A percentile compares a stretch with the other conserved stretches of the same genome.
phyloP scores from a whole-genome alignment of 371 early-diverging fungal species.

The Entomophthora muscae region DNA sequence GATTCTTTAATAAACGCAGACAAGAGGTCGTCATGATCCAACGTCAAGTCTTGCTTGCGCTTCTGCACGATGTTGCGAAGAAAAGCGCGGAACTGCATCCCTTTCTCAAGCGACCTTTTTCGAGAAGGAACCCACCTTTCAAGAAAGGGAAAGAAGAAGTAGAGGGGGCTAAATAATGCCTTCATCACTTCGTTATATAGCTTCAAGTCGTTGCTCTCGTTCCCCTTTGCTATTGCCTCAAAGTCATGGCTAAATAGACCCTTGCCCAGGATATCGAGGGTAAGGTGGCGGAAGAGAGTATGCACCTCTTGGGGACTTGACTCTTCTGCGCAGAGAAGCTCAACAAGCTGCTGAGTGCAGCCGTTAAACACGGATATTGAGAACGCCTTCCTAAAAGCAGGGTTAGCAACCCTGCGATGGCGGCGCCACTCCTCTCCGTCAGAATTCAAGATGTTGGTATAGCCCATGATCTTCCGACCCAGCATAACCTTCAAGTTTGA shows the following conservation, averaged over 20 bases:
- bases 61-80: background rate
- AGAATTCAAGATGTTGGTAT: background rate
- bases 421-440: constrained; percentile 6
- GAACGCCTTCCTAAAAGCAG: constrained; percentile 9
- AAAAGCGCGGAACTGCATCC: background rate
- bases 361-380: background rate
- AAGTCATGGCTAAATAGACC: constrained; percentile 8
- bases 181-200: constrained; percentile 28
- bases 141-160: background rate
- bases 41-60: background rate
- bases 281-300: constrained; percentile 1
- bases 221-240: background rate
- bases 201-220: constrained; percentile 12
- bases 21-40: background rate
- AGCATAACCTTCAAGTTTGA: background rate
- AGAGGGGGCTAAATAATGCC: constrained; percentile 9
- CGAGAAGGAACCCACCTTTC: background rate
- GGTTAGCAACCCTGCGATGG: constrained; percentile 9
- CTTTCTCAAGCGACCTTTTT: background rate
- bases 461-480: background rate
- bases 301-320: background rate
- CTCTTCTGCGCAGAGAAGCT: background rate
- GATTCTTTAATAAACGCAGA: background rate
- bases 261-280: constrained; percentile 6
- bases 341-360: background rate